Base-by-base conservation (phyloP, 1,284 basidiomycete genomes). In the Cerrena zonata region DNA sequence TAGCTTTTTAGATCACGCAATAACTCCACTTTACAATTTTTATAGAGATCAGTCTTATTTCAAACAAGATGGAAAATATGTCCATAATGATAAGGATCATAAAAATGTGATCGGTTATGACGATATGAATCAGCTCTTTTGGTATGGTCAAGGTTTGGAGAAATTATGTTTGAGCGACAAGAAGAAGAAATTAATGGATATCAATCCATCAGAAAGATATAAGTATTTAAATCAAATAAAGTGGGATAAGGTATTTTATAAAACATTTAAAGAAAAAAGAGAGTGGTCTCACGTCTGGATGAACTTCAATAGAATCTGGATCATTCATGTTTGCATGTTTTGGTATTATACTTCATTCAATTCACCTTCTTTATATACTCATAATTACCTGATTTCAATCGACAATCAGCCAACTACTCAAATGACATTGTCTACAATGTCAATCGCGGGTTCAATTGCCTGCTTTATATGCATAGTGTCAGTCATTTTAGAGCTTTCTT, bases 81-180 rank as follows among this genome's bases (percentile, higher is more conserved):
- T 99, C 37, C 76, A 90, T 55, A 86, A 89, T 66, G 96, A 99
- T 75, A 89, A 79, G 67, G 96, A 99, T 64, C 96, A 99, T 70
- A 84, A 94, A 58, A 76, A 92, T 61, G 91, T 97, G 66, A 96
- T 98, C 61, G 95, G 95, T 24, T 99, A 99, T 67, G 95, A 99
- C 69, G 95, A 99, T 66, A 92, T 99, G 72, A 99, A 99, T 70
- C 96, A 99, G 68, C 76, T 99, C 21, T 99, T 99, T 74, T 99
- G 95, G 95, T 99, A 99, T 68, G 96, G 96, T 4, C 96, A 99
- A 69, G 95, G 95, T 49, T 81, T 99, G 55, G 89, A 90, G 3
- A 86, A 91, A 61, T 98, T 99, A 61, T 80, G 91, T 11, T 77
- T 99, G 27, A 80, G 77, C 47, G 94, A 98, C 69, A 89, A 89